phyloP scores from a whole-genome alignment of 2,329 filamentous ascomycete genomes.

The Chaetomiaceae sp. region DNA sequence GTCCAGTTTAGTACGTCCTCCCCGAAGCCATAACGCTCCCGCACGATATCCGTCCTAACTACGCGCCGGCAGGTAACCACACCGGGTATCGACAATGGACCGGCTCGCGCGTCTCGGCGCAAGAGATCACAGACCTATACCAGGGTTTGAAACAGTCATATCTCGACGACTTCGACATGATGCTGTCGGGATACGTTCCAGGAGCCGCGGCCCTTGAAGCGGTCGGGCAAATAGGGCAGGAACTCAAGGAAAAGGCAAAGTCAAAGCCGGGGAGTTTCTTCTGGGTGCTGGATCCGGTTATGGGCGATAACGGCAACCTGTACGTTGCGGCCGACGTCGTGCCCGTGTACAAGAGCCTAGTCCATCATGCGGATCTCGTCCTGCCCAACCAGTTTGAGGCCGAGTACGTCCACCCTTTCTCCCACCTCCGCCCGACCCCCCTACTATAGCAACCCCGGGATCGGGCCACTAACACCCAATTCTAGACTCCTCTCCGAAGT shows the following conservation, averaged over 20 bases:
- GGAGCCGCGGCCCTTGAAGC: slow-evolving; percentile 78
- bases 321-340: slow-evolving; percentile 92
- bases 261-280: slow-evolving; percentile 74
- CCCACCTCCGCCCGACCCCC: background rate
- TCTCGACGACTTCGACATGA: slow-evolving; percentile 85
- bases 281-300: slow-evolving; percentile 96
- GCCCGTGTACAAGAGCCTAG: slow-evolving; percentile 76
- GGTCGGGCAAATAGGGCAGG: slow-evolving; percentile 77
- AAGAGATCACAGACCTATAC: slow-evolving; percentile 81
- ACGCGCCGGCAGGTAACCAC: slow-evolving; percentile 68
- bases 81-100: slow-evolving; percentile 87
- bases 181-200: slow-evolving; percentile 92
- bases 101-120: slow-evolving; percentile 73
- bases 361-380: slow-evolving; percentile 82
- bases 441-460: too few species aligned
- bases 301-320: slow-evolving; percentile 90
- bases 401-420: slow-evolving; percentile 56
- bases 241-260: slow-evolving; percentile 64
- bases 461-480: too few species aligned
- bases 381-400: slow-evolving; percentile 97
- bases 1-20: slow-evolving; percentile 83
- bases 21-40: background rate
- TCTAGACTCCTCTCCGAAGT: slow-evolving; percentile 77
- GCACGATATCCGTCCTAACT: background rate
- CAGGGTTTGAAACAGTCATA: slow-evolving; percentile 76